A percentile compares a stretch with the other conserved stretches of the same genome.
Evolutionary conservation across 208 protist genomes (phyloP).

Genomic region (Leishmania guyanensis): DNA sequence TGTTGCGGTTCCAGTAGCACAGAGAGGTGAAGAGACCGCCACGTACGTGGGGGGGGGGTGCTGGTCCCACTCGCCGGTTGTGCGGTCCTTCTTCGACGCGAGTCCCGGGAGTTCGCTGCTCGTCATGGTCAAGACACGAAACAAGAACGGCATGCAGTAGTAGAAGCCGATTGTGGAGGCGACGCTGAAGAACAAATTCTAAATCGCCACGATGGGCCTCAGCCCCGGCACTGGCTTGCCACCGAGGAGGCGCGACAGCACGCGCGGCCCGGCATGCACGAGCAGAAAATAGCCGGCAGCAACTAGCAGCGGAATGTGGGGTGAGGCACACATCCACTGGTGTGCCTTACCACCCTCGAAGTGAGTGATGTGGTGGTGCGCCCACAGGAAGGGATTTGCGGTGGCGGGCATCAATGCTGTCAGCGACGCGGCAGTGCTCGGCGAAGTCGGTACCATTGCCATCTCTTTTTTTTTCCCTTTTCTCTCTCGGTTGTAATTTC

Average conservation of each 20-base stretch:
- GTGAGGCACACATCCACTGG: conserved; percentile 33
- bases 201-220: conserved; percentile 44
- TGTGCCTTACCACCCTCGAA: conserved; percentile 33
- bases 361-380: conserved; percentile 24
- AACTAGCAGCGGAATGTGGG: conserved; percentile 37
- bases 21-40: conserved; percentile 58
- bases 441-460: neutral
- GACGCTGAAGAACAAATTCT: conserved; percentile 78
- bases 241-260: conserved; percentile 8
- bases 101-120: conserved; percentile 35
- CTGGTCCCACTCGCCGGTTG: conserved; percentile 26
- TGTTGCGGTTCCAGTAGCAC: conserved; percentile 53
- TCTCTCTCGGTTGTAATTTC: neutral
- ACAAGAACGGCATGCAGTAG: conserved; percentile 52
- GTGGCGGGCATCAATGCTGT: neutral
- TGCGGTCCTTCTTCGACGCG: conserved; percentile 27
- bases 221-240: conserved; percentile 16
- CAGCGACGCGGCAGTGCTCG: neutral
- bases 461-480: neutral
- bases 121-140: conserved; percentile 25
- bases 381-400: conserved; percentile 6
- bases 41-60: conserved; percentile 27
- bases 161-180: conserved; percentile 63
- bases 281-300: conserved; percentile 40
- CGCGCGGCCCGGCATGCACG: conserved; percentile 39